A percentile compares a stretch with the other conserved stretches of the same genome.
Evolutionary conservation across 768 basidiomycete genomes (phyloP).

Genomic region (Brasilioporus rufonigricans): DNA sequence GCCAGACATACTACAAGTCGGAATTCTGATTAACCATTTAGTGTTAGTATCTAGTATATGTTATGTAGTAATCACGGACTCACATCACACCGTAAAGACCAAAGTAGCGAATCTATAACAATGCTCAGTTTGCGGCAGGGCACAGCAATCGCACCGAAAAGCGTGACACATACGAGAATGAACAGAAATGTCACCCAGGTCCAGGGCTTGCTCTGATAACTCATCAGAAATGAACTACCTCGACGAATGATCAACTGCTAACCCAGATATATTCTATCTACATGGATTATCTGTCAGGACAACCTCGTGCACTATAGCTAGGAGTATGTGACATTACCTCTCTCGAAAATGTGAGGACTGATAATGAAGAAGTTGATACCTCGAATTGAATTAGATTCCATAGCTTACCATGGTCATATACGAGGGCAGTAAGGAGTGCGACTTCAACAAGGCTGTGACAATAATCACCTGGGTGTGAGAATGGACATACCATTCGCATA

Average conservation of each 20-base stretch:
- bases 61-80: not conserved
- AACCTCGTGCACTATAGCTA: not conserved
- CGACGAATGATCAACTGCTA: not conserved
- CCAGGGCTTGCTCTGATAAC: not conserved
- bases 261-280: not conserved
- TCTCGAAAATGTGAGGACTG: not conserved
- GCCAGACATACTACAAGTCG: not conserved
- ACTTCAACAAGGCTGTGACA: not conserved
- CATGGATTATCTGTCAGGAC: not conserved
- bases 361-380: not conserved
- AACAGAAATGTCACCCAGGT: not conserved
- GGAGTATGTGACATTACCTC: not conserved
- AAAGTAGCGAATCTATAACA: conserved; percentile 6
- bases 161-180: not conserved
- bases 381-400: not conserved
- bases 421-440: not conserved
- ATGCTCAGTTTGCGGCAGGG: not conserved
- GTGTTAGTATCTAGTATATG: not conserved
- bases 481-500: not conserved
- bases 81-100: not conserved
- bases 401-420: not conserved
- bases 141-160: not conserved
- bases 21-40: not conserved
- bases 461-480: not conserved
- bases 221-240: not conserved